Evolutionary conservation across 192 early-diverging fungal species (phyloP).

Genomic region (Neocallimastix lanati): DNA sequence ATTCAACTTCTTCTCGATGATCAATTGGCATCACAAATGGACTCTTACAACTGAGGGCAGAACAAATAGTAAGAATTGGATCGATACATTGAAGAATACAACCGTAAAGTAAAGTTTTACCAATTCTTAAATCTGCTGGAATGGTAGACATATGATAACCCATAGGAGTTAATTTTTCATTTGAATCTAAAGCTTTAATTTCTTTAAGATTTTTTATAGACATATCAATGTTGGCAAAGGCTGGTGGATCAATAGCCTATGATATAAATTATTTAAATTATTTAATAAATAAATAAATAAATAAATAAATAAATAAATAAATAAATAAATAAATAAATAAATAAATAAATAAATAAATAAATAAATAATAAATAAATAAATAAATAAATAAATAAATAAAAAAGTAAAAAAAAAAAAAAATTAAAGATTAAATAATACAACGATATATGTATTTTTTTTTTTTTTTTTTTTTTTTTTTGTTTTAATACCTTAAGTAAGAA

Average conservation of each 20-base stretch:
- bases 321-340: too few relatives aligned
- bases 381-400: too few relatives aligned
- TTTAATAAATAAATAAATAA: too few relatives aligned
- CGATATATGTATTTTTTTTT: too few relatives aligned
- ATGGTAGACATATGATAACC: constrained; percentile 49
- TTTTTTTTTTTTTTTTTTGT: background rate
- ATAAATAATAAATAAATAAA: too few relatives aligned
- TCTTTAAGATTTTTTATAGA: constrained; percentile 39
- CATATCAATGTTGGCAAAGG: constrained; percentile 19
- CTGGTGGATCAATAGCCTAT: constrained; percentile 48
- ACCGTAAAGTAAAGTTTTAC: constrained; percentile 49
- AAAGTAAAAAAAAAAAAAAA: too few relatives aligned
- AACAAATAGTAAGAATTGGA: constrained; percentile 30
- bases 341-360: too few relatives aligned
- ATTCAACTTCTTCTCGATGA: too few relatives aligned
- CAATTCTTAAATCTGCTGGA: constrained; percentile 57
- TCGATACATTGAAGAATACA: constrained; percentile 26
- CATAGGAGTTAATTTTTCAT: constrained; percentile 38
- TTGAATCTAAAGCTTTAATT: constrained; percentile 23
- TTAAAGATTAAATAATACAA: too few relatives aligned
- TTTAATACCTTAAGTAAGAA: background rate
- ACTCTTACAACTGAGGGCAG: constrained; percentile 23
- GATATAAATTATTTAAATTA: too few relatives aligned
- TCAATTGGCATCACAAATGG: constrained; percentile 17
- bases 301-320: too few relatives aligned